These are phyloP conservation scores for Pseudogymnoascus sp. DNA, from an alignment of 2,329 filamentous ascomycete genomes.

Conservation along the genomic window DNA sequence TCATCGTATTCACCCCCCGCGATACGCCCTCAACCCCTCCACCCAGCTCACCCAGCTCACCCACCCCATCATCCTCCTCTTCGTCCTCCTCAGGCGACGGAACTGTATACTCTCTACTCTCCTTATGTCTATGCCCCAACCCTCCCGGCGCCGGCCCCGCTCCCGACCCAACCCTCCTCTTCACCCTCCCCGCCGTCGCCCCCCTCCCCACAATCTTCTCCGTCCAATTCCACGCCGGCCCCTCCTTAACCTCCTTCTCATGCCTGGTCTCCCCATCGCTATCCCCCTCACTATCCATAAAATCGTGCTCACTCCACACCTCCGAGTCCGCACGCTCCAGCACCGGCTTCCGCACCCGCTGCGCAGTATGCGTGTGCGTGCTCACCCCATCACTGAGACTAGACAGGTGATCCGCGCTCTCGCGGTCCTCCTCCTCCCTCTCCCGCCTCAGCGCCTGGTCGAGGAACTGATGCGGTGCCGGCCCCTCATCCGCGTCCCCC, in stretches of 20 bases:
- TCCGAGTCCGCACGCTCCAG: conserved; percentile 39
- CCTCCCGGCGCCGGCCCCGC: background rate
- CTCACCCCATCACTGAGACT: background rate
- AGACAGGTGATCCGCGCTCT: background rate
- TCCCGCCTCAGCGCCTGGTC: conserved; percentile 3
- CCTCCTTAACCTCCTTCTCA: conserved; percentile 15
- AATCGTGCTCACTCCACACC: conserved; percentile 59
- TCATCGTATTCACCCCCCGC: background rate
- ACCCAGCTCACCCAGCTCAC: too few relatives aligned
- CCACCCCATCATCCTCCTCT: background rate
- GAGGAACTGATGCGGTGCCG: background rate
- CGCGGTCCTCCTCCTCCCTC: background rate
- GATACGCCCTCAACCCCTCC: background rate
- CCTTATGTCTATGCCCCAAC: background rate
- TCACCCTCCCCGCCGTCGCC: background rate
- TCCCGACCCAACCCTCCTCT: background rate
- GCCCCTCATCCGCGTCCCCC: background rate
- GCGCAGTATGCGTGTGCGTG: background rate
- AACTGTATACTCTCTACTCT: background rate
- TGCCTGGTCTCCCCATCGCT: conserved; percentile 31
- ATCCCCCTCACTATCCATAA: conserved; percentile 45
- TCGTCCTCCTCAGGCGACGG: background rate
- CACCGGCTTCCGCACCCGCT: background rate
- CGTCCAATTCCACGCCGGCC: conserved; percentile 42
- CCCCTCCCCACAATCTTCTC: conserved; percentile 44